Evolutionary conservation across 768 basidiomycete genomes (phyloP), one percentile per base, ranked within the genome.

Genomic region (Psilocybe azurescens): DNA sequence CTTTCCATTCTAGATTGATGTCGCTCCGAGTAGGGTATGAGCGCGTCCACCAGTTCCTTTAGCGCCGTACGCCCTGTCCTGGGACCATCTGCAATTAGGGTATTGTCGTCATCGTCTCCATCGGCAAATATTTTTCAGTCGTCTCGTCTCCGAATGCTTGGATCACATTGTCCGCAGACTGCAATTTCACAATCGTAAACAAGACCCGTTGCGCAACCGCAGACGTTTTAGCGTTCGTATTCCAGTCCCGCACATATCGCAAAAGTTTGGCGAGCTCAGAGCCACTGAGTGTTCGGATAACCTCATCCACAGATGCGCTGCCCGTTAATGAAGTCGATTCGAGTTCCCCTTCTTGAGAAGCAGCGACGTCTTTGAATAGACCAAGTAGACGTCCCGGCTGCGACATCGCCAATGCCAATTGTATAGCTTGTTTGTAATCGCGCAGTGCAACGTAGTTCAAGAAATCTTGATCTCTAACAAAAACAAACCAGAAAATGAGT

Each of bases 21-120:
- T 55, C 97, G 84, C 72, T 97, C 94, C 8, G 96, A 96, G 72
- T 99, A 99, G 10, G 97, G 95, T 54, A 98, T 86, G 58, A 98
- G 78, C 3, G 88, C 90, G 50, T 95, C 93, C 10, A 98, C 75
- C 57, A 97, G 74, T 56, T 97, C 94, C 68, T 87, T 88, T 54
- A 93, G 72, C 32, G 78, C 78, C 29, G 77, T 75, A 41, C 72
- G 73, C 9, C 75, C 67, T 50, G 70, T 72, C 41, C 56, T 49
- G n/a, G 64, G 47, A n/a, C 48, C 53, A 18, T 59, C 65, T 9
- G 57, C 46, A 28, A 61, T 30, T 7, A 41, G 50, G 1, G 67
- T 48, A 39, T 53, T 56, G 16, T 59, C 62, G 13, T 63, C 58
- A 24, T 50, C 63, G 32, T 61, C 63, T 13, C 66, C 59, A 28